A percentile compares a stretch with the other conserved stretches of the same genome.
These are phyloP conservation scores for Candida frijolesensis DNA, from an alignment of 1,139 yeast species.

Conservation along the genomic window DNA sequence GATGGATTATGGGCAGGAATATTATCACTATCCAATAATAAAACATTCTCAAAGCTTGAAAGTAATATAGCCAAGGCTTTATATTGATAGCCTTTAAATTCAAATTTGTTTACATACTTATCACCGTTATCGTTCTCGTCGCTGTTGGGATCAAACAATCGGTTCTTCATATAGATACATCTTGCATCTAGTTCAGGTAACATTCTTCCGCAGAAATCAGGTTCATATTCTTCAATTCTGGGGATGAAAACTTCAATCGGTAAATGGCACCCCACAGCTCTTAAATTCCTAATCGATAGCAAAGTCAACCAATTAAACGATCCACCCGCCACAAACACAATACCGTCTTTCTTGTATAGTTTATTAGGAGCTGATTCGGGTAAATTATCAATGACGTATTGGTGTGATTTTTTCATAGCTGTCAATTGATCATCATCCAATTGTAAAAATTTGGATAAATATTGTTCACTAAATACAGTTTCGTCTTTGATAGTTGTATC, in stretches of 20 bases:
- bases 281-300: constrained; percentile 62
- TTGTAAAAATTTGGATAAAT: constrained; percentile 54
- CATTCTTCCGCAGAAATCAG: constrained; percentile 61
- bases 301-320: constrained; percentile 65
- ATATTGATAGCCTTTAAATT: constrained; percentile 74
- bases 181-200: constrained; percentile 70
- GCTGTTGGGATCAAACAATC: constrained; percentile 27
- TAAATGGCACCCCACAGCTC: constrained; percentile 62
- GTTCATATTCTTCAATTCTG: constrained; percentile 66
- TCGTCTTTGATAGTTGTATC: constrained; percentile 32
- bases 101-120: constrained; percentile 30
- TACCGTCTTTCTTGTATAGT: constrained; percentile 67
- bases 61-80: constrained; percentile 75
- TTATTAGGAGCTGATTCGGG: constrained; percentile 41
- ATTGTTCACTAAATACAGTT: constrained; percentile 32
- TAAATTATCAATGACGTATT: constrained; percentile 49
- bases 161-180: constrained; percentile 64
- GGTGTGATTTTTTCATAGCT: constrained; percentile 50
- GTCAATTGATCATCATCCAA: constrained; percentile 48
- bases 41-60: constrained; percentile 76
- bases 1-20: constrained; percentile 64
- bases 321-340: constrained; percentile 76
- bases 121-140: constrained; percentile 11
- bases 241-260: constrained; percentile 84
- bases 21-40: constrained; percentile 77